phyloP scores from a whole-genome alignment of 805 yeast species.

The Candida nitratophila region DNA sequence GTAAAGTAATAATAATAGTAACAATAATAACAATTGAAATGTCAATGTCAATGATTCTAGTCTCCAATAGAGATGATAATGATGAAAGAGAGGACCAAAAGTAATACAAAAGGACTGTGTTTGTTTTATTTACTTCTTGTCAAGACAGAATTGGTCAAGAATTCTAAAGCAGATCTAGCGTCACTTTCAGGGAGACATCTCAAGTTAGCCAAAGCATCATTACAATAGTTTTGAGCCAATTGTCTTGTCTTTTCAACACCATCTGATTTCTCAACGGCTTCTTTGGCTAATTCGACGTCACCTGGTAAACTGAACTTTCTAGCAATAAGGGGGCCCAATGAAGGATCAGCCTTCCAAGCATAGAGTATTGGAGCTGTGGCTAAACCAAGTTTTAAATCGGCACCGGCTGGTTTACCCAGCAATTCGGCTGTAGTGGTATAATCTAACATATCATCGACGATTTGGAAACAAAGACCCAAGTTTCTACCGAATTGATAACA shows the following conservation, averaged over 20 bases:
- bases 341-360: conserved; percentile 89
- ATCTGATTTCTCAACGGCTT: conserved; percentile 58
- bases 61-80: too few species aligned
- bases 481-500: conserved; percentile 91
- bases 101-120: too few species aligned
- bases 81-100: too few species aligned
- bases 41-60: too few species aligned
- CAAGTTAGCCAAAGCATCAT: conserved; percentile 65
- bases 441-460: conserved; percentile 94
- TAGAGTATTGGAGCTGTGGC: conserved; percentile 95
- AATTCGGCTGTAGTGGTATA: conserved; percentile 81
- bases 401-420: conserved; percentile 93
- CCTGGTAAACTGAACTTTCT: conserved; percentile 78
- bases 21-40: too few species aligned
- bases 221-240: conserved; percentile 74
- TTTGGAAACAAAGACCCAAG: conserved; percentile 90
- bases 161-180: conserved; percentile 80
- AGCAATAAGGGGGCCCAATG: conserved; percentile 73
- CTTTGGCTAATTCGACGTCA: conserved; percentile 77
- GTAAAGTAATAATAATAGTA: too few species aligned
- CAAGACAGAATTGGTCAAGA: conserved; percentile 74
- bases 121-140: conserved; percentile 53
- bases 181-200: conserved; percentile 79
- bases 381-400: conserved; percentile 86
- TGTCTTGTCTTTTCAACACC: conserved; percentile 73